These are phyloP conservation scores for Suillus occidentalis DNA, from an alignment of 768 basidiomycete species.

Conservation along the genomic window DNA sequence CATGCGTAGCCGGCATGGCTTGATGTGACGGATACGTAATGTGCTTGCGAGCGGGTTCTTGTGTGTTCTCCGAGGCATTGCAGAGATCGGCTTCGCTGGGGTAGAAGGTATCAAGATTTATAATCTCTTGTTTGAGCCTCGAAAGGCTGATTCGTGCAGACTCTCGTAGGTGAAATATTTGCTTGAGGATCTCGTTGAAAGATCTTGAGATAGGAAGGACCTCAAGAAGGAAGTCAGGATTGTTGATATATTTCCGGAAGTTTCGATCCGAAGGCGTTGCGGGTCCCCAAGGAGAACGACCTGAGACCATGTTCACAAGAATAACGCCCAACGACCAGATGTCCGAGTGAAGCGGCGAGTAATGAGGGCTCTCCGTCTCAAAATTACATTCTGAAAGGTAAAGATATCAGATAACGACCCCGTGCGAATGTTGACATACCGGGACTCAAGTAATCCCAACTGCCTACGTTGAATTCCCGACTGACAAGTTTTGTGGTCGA, in stretches of 20 bases:
- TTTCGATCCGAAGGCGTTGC: slow-evolving; percentile 66
- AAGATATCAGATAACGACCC: slow-evolving; percentile 7
- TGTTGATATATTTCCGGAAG: slow-evolving; percentile 60
- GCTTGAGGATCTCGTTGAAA: slow-evolving; percentile 65
- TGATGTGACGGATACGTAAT: not conserved
- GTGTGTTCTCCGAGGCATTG: slow-evolving; percentile 22
- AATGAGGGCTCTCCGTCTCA: slow-evolving; percentile 31
- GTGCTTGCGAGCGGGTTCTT: not conserved
- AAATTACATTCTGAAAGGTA: slow-evolving; percentile 51
- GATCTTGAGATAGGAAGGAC: slow-evolving; percentile 75
- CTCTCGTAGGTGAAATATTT: slow-evolving; percentile 68
- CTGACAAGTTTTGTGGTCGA: slow-evolving; percentile 49
- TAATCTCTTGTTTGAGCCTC: slow-evolving; percentile 57
- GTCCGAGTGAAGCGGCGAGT: slow-evolving; percentile 39
- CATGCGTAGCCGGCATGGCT: not conserved
- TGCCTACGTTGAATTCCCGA: slow-evolving; percentile 57
- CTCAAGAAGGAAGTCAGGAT: slow-evolving; percentile 63
- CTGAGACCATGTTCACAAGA: slow-evolving; percentile 78
- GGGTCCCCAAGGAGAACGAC: slow-evolving; percentile 70
- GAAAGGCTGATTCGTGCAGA: slow-evolving; percentile 56
- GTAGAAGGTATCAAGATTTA: slow-evolving; percentile 62
- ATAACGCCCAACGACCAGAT: slow-evolving; percentile 80
- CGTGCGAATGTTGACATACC: slow-evolving; percentile 41
- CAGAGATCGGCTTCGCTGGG: slow-evolving; percentile 49
- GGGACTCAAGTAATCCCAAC: slow-evolving; percentile 67